These are phyloP conservation scores for Penicillium psychrofluorescens DNA, from an alignment of 495 filamentous ascomycete species.

Conservation along the genomic window DNA sequence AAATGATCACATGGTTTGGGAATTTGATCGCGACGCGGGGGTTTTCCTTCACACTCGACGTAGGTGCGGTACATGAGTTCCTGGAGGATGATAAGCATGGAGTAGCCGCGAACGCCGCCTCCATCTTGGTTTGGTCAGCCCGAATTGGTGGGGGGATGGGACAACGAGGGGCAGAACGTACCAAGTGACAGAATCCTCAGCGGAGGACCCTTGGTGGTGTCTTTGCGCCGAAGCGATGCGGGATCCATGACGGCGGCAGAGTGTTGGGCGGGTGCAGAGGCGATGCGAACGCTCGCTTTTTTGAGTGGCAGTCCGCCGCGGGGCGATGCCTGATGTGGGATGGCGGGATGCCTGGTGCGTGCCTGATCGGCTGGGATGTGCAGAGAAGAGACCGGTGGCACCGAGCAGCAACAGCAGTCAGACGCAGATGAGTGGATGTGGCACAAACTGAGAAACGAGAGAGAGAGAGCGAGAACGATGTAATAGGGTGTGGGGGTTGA, in stretches of 20 bases:
- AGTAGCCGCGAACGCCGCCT: conserved; percentile 94
- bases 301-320: conserved; percentile 9
- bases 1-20: conserved; percentile 98
- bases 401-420: not conserved
- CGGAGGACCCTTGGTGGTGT: conserved; percentile 91
- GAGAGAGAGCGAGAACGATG: conserved; percentile 2
- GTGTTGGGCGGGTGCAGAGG: conserved; percentile 2
- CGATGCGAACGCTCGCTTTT: conserved; percentile 5
- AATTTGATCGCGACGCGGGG: conserved; percentile 77
- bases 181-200: conserved; percentile 85
- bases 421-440: conserved; percentile 7
- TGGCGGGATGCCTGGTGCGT: conserved; percentile 16
- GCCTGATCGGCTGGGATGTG: conserved; percentile 13
- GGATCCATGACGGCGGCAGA: conserved; percentile 21
- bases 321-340: conserved; percentile 22
- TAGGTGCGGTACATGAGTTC: conserved; percentile 94
- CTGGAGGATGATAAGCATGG: conserved; percentile 90
- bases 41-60: conserved; percentile 73
- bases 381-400: too few species aligned
- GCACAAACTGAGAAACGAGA: conserved; percentile 4
- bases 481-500: conserved; percentile 1
- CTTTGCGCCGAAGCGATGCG: conserved; percentile 59
- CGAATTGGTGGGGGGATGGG: not conserved
- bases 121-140: conserved; percentile 57
- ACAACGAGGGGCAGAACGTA: conserved; percentile 32